phyloP scores from a whole-genome alignment of 352 stramenopile genomes.

The Globisporangium carolinianum region DNA sequence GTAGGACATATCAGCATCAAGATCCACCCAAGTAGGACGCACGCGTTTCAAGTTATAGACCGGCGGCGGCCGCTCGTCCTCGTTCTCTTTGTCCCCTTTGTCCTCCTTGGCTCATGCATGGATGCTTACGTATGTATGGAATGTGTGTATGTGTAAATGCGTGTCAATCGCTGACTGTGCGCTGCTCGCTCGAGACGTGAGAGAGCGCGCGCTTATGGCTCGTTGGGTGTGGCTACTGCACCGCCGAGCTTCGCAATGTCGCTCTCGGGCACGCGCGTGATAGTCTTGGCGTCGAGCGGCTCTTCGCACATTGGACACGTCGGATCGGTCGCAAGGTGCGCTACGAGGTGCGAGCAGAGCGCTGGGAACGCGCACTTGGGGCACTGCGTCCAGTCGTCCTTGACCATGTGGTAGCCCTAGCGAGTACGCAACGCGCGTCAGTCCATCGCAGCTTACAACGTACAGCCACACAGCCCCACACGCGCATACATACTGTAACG shows the following conservation, averaged over 20 bases:
- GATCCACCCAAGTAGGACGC: too few relatives aligned
- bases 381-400: constrained; percentile 89
- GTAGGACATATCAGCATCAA: too few relatives aligned
- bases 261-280: constrained; percentile 32
- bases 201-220: constrained; percentile 1
- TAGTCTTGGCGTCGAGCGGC: constrained; percentile 21
- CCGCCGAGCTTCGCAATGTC: constrained; percentile 33
- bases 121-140: too few relatives aligned
- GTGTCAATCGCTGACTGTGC: too few relatives aligned
- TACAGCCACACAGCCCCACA: constrained; percentile 5
- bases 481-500: constrained; percentile 55
- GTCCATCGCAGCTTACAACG: neutral
- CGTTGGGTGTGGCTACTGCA: neutral
- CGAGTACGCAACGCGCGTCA: neutral
- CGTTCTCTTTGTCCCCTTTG: too few relatives aligned
- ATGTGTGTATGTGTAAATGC: too few relatives aligned
- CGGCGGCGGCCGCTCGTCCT: too few relatives aligned
- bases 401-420: constrained; percentile 90
- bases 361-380: constrained; percentile 86
- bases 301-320: constrained; percentile 79
- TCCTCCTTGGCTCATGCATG: too few relatives aligned
- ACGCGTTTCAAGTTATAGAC: too few relatives aligned
- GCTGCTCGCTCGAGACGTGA: too few relatives aligned
- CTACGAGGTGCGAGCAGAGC: constrained; percentile 82
- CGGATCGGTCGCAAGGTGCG: constrained; percentile 64